phyloP scores from a whole-genome alignment of 2,329 filamentous ascomycete genomes.

The Orbilia blumenaviensis region DNA sequence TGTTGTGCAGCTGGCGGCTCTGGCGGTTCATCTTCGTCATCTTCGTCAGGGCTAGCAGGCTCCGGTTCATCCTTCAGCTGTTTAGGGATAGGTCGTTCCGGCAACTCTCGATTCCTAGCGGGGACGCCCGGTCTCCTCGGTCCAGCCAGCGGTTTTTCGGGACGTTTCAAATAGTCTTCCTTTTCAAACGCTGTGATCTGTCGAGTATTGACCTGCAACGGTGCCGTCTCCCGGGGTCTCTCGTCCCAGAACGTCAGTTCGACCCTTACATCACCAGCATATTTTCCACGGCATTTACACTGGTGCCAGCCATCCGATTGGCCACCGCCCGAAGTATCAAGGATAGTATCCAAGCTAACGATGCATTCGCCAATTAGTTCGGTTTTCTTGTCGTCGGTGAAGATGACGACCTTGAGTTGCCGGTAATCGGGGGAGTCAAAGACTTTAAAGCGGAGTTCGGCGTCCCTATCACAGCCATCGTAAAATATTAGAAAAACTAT shows the following conservation, averaged over 20 bases:
- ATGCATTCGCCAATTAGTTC: constrained; percentile 95
- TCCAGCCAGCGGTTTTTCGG: constrained; percentile 37
- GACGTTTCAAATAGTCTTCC: constrained; percentile 47
- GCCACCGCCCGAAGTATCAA: constrained; percentile 81
- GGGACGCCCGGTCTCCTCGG: constrained; percentile 39
- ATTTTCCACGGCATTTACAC: constrained; percentile 88
- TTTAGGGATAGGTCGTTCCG: constrained; percentile 29
- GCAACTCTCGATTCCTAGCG: constrained; percentile 32
- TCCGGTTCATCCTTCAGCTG: constrained; percentile 26
- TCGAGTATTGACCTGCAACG: constrained; percentile 41
- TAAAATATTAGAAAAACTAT: constrained; percentile 18
- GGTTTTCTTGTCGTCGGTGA: constrained; percentile 98
- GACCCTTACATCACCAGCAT: constrained; percentile 91
- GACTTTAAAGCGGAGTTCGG: constrained; percentile 93
- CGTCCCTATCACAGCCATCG: constrained; percentile 75
- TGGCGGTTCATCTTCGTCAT: constrained; percentile 23
- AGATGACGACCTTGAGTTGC: constrained; percentile 92
- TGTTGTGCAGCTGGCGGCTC: constrained; percentile 27
- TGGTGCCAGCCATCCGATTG: constrained; percentile 93
- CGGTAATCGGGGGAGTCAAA: constrained; percentile 97
- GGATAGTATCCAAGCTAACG: constrained; percentile 81
- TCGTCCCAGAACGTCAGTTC: constrained; percentile 97
- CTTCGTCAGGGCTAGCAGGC: constrained; percentile 26
- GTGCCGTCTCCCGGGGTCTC: constrained; percentile 74
- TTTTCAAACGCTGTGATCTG: constrained; percentile 48